These are phyloP conservation scores for Hyphopichia khmerensis DNA, from an alignment of 1,139 yeast genomes.

Conservation along the genomic window DNA sequence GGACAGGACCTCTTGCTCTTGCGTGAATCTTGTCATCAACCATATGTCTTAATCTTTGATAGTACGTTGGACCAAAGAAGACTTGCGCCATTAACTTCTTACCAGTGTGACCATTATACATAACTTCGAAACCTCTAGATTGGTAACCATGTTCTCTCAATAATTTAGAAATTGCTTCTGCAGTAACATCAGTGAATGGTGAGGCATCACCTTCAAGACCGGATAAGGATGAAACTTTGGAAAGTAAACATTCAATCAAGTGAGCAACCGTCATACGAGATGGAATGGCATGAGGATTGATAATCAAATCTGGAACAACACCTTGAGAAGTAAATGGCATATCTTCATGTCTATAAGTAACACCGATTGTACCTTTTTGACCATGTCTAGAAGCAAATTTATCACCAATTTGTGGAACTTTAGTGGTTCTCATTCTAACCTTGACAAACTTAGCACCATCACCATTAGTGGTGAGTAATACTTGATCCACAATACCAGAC, in stretches of 20 bases:
- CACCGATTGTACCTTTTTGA: constrained; percentile 98
- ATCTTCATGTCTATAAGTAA: constrained; percentile 94
- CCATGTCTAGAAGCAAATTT: constrained; percentile 98
- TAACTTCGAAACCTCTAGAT: constrained; percentile 96
- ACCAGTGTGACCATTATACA: constrained; percentile 97
- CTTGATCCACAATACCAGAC: constrained; percentile 98
- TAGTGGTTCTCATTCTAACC: constrained; percentile 98
- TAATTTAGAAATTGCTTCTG: constrained; percentile 94
- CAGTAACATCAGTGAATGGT: constrained; percentile 94
- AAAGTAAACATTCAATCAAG: constrained; percentile 94
- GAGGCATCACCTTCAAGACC: constrained; percentile 95
- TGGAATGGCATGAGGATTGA: constrained; percentile 99
- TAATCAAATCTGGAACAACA: constrained; percentile 88
- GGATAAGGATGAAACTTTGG: constrained; percentile 94
- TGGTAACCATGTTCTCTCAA: constrained; percentile 89
- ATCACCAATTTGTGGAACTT: constrained; percentile 98
- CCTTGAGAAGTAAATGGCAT: constrained; percentile 93
- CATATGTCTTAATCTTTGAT: constrained; percentile 98
- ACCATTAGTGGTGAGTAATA: constrained; percentile 91
- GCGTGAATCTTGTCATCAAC: constrained; percentile 99
- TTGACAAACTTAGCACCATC: constrained; percentile 97
- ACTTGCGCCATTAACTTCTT: constrained; percentile 96
- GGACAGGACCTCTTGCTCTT: constrained; percentile 98
- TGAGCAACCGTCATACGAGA: constrained; percentile 99
- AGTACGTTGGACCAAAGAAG: constrained; percentile 97